Conservation (phyloP, 83 land plant species). For the Thuja plicata region DNA sequence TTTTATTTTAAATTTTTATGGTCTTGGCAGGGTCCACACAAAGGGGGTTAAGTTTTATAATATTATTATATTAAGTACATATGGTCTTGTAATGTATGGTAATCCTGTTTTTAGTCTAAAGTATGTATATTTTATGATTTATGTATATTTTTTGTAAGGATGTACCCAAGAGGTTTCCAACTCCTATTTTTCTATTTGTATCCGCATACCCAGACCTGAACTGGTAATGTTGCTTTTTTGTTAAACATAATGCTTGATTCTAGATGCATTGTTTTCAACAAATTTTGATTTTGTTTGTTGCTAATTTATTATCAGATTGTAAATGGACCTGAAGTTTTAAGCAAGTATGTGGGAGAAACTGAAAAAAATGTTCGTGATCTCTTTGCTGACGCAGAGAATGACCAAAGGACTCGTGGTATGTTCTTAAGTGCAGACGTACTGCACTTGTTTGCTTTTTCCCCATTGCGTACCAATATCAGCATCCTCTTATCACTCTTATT, state of each 20-base stretch:
- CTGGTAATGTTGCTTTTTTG: background rate
- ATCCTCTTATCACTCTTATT: background rate
- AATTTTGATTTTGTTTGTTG: background rate
- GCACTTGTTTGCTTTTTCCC: background rate
- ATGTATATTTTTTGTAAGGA: too few relatives aligned
- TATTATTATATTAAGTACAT: too few relatives aligned
- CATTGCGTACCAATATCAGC: background rate
- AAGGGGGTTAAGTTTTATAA: too few relatives aligned
- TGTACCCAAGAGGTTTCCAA: too few relatives aligned
- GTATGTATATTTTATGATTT: too few relatives aligned
- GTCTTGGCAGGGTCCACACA: too few relatives aligned
- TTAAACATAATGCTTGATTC: background rate
- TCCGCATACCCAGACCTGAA: too few relatives aligned
- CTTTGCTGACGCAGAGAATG: constrained; percentile 99
- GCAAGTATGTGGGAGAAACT: constrained; percentile 99
- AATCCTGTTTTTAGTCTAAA: too few relatives aligned
- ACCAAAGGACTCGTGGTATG: constrained; percentile 80
- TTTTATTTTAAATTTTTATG: too few relatives aligned
- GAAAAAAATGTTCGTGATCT: constrained; percentile 98
- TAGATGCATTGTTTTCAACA: background rate
- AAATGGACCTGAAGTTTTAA: constrained; percentile 97
- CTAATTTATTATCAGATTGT: constrained; percentile 63
- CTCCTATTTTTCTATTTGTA: too few relatives aligned
- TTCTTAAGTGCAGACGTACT: background rate
- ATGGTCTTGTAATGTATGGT: too few relatives aligned